Evolutionary conservation across 208 protist species (phyloP).

Genomic region (Trypanosoma theileri): DNA sequence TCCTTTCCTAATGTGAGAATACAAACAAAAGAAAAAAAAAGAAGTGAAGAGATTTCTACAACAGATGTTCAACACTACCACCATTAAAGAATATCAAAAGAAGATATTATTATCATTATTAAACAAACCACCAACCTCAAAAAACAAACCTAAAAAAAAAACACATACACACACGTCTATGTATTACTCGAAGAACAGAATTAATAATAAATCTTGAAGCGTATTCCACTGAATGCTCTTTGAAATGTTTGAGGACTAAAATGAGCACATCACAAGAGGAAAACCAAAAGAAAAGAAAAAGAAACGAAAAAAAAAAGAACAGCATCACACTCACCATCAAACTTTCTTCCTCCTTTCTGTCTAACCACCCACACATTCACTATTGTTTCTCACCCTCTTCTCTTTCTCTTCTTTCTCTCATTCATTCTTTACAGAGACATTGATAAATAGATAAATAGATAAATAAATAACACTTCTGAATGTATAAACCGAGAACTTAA

Average conservation of each 20-base stretch:
- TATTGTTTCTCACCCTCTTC: not conserved
- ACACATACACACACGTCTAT: constrained; percentile 11
- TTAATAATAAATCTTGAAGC: constrained; percentile 1
- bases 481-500: no score
- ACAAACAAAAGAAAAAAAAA: not conserved
- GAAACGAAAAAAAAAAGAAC: no score
- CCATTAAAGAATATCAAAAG: constrained; percentile 9
- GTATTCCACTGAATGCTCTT: not conserved
- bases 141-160: not conserved
- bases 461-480: not conserved
- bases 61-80: not conserved
- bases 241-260: no score
- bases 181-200: constrained; percentile 14
- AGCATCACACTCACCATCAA: no score
- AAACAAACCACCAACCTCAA: not conserved
- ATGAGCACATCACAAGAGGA: not conserved
- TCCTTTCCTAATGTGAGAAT: not conserved
- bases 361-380: constrained; percentile 1
- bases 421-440: not conserved
- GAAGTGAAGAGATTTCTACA: not conserved
- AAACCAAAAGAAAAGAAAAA: not conserved
- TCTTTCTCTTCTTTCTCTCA: not conserved
- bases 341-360: not conserved
- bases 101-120: not conserved
- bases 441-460: not conserved